Evolutionary conservation across 257 asterid genomes (phyloP).

Genomic region (Euphrasia confusa): DNA sequence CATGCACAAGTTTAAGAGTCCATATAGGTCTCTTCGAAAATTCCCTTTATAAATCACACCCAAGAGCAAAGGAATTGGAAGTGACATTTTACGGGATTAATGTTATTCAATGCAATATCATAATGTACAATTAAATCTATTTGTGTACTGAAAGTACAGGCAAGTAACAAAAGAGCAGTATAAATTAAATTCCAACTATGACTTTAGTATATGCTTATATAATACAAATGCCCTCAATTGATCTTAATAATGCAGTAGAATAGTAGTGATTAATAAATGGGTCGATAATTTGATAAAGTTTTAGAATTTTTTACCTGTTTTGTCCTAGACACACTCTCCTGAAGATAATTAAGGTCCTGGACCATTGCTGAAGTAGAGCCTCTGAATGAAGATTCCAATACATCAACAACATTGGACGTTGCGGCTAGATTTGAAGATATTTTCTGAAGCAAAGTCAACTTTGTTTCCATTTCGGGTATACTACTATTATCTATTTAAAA

Average conservation of each 20-base stretch:
- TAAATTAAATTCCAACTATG: constrained; percentile 15
- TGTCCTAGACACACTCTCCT: constrained; percentile 71
- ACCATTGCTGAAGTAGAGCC: constrained; percentile 65
- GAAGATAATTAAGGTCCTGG: constrained; percentile 71
- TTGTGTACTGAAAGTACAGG: constrained; percentile 10
- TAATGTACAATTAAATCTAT: not conserved
- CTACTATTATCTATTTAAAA: constrained; percentile 51
- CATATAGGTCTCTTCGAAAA: constrained; percentile 3
- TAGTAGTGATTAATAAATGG: constrained; percentile 8
- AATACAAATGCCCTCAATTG: constrained; percentile 2
- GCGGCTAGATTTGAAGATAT: constrained; percentile 72
- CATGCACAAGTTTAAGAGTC: constrained; percentile 5
- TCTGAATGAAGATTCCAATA: constrained; percentile 79
- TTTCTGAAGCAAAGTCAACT: constrained; percentile 52
- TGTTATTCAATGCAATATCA: constrained; percentile 1
- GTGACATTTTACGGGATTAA: constrained; percentile 9
- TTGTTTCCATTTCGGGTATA: constrained; percentile 39
- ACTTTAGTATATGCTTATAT: not conserved
- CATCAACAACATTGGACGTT: constrained; percentile 66
- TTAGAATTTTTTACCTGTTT: constrained; percentile 63
- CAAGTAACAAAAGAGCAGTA: constrained; percentile 1
- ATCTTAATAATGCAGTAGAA: constrained; percentile 9
- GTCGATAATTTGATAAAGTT: constrained; percentile 15
- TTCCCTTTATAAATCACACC: constrained; percentile 8
- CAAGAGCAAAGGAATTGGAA: constrained; percentile 4